Percentiles rank a stretch among this genome's conserved stretches.
Evolutionary conservation across 1,139 yeast species (phyloP).

Genomic region (Arxiozyma slooffiae): DNA sequence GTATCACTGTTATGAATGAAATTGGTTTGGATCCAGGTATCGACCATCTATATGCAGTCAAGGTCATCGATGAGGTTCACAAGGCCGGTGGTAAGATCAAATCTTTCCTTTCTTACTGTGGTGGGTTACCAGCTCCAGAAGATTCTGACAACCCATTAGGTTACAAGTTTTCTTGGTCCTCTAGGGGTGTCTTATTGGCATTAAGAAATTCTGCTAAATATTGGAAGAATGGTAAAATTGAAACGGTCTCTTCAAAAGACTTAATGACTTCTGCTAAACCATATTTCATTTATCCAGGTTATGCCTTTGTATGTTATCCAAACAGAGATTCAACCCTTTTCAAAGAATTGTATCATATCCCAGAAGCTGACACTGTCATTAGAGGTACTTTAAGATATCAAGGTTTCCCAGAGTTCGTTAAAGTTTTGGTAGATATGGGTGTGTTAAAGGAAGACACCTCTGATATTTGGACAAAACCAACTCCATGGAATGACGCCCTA

Average conservation of each 20-base stretch:
- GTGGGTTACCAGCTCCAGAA: slow-evolving; percentile 98
- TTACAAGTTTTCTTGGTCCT: slow-evolving; percentile 97
- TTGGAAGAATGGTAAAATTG: slow-evolving; percentile 79
- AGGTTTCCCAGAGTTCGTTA: slow-evolving; percentile 97
- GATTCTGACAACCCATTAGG: slow-evolving; percentile 96
- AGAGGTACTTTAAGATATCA: slow-evolving; percentile 97
- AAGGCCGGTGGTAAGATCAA: slow-evolving; percentile 81
- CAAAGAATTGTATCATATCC: slow-evolving; percentile 83
- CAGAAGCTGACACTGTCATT: slow-evolving; percentile 93
- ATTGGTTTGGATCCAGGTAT: slow-evolving; percentile 97
- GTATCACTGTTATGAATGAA: slow-evolving; percentile 85
- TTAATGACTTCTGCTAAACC: slow-evolving; percentile 94
- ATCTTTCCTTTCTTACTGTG: slow-evolving; percentile 92
- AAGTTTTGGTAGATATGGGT: slow-evolving; percentile 89
- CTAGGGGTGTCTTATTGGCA: slow-evolving; percentile 94
- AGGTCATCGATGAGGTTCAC: slow-evolving; percentile 96
- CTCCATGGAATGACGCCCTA: slow-evolving; percentile 84
- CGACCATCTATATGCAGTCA: slow-evolving; percentile 95
- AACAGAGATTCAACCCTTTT: slow-evolving; percentile 95
- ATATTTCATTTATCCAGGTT: slow-evolving; percentile 92
- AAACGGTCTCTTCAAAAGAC: slow-evolving; percentile 73
- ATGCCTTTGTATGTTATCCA: slow-evolving; percentile 89
- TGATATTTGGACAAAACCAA: slow-evolving; percentile 47
- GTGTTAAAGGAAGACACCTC: slow-evolving; percentile 70
- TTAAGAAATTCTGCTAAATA: slow-evolving; percentile 86